Evolutionary conservation across 2,329 filamentous ascomycete genomes (phyloP).

Genomic region (Paraphaeosphaeria sporulosa): DNA sequence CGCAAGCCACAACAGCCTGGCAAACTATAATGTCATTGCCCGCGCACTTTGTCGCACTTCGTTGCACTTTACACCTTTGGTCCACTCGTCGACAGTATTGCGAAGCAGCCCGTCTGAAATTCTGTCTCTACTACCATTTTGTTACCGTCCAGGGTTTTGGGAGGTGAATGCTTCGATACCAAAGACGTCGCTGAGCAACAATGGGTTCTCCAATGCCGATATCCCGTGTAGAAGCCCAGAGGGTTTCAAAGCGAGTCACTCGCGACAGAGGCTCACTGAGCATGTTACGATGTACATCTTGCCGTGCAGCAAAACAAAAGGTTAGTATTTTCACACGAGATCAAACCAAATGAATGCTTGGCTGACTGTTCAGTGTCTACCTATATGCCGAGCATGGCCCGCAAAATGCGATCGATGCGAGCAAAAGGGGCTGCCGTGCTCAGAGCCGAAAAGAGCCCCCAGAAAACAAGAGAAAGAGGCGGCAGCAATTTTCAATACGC

Average conservation of each 20-base stretch:
- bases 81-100: too few species aligned
- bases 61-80: too few species aligned
- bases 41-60: constrained; percentile 1
- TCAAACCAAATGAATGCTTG: not conserved
- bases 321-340: not conserved
- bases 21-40: not conserved
- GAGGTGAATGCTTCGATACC: too few species aligned
- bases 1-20: not conserved
- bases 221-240: not conserved
- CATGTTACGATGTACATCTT: constrained; percentile 9
- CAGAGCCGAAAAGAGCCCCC: not conserved
- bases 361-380: constrained; percentile 1
- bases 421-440: constrained; percentile 5
- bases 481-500: not conserved
- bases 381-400: not conserved
- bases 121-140: not conserved
- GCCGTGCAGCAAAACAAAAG: constrained; percentile 11
- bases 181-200: not conserved
- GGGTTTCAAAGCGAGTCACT: not conserved
- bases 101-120: not conserved
- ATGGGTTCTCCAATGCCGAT: not conserved
- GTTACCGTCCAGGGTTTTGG: not conserved
- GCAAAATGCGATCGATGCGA: constrained; percentile 7
- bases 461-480: not conserved
- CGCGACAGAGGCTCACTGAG: constrained; percentile 10